phyloP scores from a whole-genome alignment of 768 basidiomycete species.

The Coprinopsis marcescibilis region DNA sequence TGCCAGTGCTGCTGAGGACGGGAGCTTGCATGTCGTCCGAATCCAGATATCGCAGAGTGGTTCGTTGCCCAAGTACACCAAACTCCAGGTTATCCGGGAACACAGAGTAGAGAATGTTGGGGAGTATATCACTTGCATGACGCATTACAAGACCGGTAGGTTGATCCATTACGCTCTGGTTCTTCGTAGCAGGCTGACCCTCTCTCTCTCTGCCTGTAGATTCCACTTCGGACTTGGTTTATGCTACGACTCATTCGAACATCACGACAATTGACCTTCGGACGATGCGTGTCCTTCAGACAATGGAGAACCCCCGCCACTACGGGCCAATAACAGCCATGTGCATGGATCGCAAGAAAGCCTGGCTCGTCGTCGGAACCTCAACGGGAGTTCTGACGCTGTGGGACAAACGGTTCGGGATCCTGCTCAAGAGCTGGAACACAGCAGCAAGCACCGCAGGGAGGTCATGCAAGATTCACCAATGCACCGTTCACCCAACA shows the following conservation, averaged over 20 bases:
- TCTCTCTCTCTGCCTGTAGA: constrained; percentile 32
- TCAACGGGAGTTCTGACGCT: constrained; percentile 78
- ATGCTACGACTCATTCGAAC: constrained; percentile 75
- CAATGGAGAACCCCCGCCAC: constrained; percentile 80
- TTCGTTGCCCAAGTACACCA: constrained; percentile 76
- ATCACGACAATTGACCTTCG: constrained; percentile 79
- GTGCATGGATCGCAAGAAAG: constrained; percentile 76
- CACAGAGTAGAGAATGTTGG: constrained; percentile 65
- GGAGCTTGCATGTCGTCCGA: constrained; percentile 77
- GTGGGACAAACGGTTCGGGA: constrained; percentile 94
- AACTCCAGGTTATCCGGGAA: constrained; percentile 76
- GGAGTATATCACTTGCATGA: constrained; percentile 81
- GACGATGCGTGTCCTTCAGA: constrained; percentile 71
- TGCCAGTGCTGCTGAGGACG: constrained; percentile 80
- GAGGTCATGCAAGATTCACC: constrained; percentile 55
- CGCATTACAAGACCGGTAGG: constrained; percentile 44
- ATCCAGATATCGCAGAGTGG: constrained; percentile 68
- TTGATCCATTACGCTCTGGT: not conserved
- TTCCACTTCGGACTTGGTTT: constrained; percentile 73
- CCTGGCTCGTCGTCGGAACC: constrained; percentile 90
- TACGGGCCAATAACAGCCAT: constrained; percentile 82
- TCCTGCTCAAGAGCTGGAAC: constrained; percentile 85
- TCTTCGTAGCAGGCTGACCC: not conserved
- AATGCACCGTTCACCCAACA: constrained; percentile 77
- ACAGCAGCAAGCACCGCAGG: constrained; percentile 42